Evolutionary conservation across 148 eudicot species (phyloP).

Genomic region (Fagopyrum homotropicum): DNA sequence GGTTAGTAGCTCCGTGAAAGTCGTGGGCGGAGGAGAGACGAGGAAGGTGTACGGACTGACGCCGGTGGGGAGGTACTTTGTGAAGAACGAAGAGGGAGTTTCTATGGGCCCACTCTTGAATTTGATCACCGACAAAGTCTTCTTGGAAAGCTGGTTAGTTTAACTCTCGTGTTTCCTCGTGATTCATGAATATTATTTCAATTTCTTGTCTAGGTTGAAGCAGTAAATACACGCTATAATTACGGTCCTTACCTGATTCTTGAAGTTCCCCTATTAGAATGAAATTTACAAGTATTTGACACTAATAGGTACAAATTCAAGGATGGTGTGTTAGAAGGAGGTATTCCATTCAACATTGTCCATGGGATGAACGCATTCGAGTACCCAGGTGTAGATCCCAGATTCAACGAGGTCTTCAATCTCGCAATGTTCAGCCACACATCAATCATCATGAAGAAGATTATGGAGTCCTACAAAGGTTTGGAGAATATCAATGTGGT

Average conservation of each 20-base stretch:
- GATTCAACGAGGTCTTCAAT: no score
- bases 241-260: neutral
- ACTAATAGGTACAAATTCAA: no score
- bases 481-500: no score
- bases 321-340: no score
- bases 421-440: no score
- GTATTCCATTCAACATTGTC: no score
- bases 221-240: neutral
- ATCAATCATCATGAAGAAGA: no score
- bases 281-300: no score
- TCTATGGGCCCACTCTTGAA: constrained; percentile 24
- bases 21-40: neutral
- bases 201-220: no score
- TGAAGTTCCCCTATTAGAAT: neutral
- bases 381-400: no score
- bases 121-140: constrained; percentile 30
- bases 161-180: neutral
- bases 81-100: neutral
- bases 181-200: neutral
- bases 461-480: no score
- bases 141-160: constrained; percentile 31
- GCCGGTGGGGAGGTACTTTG: neutral
- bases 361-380: no score
- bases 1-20: constrained; percentile 12
- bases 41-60: constrained; percentile 20